A percentile compares a stretch with the other conserved stretches of the same genome.
These are phyloP conservation scores for Podospora australis DNA, from an alignment of 495 filamentous ascomycete genomes.

Conservation along the genomic window DNA sequence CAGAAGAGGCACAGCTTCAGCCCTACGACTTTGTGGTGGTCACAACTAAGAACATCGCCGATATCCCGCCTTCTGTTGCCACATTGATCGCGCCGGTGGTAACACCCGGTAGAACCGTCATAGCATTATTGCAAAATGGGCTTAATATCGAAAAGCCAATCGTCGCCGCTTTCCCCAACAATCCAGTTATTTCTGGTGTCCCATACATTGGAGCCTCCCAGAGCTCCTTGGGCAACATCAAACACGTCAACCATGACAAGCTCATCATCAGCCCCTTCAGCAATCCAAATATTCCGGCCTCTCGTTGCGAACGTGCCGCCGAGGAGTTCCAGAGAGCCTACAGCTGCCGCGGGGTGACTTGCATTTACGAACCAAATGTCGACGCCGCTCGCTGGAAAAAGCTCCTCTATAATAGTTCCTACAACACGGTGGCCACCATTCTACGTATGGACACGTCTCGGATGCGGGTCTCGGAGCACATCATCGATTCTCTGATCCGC, in stretches of 20 bases:
- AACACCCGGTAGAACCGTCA: constrained; percentile 40
- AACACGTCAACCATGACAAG: constrained; percentile 36
- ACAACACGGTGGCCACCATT: constrained; percentile 42
- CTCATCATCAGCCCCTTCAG: constrained; percentile 42
- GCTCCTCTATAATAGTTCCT: constrained; percentile 44
- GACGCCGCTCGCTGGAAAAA: constrained; percentile 42
- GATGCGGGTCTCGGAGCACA: constrained; percentile 21
- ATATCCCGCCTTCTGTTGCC: constrained; percentile 28
- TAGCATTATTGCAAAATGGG: constrained; percentile 58
- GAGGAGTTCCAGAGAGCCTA: constrained; percentile 38
- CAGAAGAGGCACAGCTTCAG: constrained; percentile 12
- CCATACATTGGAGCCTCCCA: constrained; percentile 47
- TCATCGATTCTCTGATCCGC: constrained; percentile 17
- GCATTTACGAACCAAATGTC: constrained; percentile 30
- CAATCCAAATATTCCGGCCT: constrained; percentile 18
- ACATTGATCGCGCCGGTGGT: constrained; percentile 44
- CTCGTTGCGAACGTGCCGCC: constrained; percentile 21
- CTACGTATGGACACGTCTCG: constrained; percentile 41
- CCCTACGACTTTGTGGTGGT: constrained; percentile 48
- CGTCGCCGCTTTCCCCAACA: constrained; percentile 42
- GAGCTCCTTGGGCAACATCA: constrained; percentile 35
- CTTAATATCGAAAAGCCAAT: constrained; percentile 57
- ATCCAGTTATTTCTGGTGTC: constrained; percentile 47
- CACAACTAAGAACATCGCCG: constrained; percentile 46
- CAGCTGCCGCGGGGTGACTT: constrained; percentile 19